Conservation (phyloP, 2,329 filamentous ascomycete genomes). For the Tolypocladium amazonense region DNA sequence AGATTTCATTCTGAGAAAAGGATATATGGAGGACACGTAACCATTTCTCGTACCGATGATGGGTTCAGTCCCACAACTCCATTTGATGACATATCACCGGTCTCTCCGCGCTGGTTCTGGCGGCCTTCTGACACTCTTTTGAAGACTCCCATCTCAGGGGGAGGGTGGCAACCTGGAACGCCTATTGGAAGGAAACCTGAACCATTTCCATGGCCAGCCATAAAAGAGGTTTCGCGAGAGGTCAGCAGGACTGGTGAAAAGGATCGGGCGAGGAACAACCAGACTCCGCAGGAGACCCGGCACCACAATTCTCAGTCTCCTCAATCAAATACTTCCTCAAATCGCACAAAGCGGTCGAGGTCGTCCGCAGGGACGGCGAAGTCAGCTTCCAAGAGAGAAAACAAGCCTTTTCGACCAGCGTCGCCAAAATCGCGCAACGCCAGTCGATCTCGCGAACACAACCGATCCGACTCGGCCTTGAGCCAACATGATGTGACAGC, state of each 20-base stretch:
- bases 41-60: constrained; percentile 2
- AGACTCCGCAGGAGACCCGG: neutral
- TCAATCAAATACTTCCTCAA: constrained; percentile 5
- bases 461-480: constrained; percentile 12
- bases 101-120: constrained; percentile 10
- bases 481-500: constrained; percentile 1
- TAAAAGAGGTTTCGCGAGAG: constrained; percentile 1
- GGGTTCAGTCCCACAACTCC: constrained; percentile 7
- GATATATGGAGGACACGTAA: constrained; percentile 10
- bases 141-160: constrained; percentile 7
- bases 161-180: constrained; percentile 6
- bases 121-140: constrained; percentile 7
- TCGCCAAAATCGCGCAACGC: constrained; percentile 26
- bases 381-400: neutral
- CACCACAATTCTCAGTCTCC: constrained; percentile 3
- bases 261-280: neutral
- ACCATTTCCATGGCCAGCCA: constrained; percentile 13
- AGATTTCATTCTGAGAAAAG: constrained; percentile 3
- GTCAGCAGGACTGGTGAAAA: neutral
- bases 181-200: constrained; percentile 10
- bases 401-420: constrained; percentile 9
- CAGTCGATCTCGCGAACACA: constrained; percentile 14
- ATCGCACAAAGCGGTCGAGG: constrained; percentile 1
- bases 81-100: constrained; percentile 10
- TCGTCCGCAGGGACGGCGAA: constrained; percentile 1